These are phyloP conservation scores for Wickerhamomyces sp. DNA, from an alignment of 1,139 yeast species.

Conservation along the genomic window DNA sequence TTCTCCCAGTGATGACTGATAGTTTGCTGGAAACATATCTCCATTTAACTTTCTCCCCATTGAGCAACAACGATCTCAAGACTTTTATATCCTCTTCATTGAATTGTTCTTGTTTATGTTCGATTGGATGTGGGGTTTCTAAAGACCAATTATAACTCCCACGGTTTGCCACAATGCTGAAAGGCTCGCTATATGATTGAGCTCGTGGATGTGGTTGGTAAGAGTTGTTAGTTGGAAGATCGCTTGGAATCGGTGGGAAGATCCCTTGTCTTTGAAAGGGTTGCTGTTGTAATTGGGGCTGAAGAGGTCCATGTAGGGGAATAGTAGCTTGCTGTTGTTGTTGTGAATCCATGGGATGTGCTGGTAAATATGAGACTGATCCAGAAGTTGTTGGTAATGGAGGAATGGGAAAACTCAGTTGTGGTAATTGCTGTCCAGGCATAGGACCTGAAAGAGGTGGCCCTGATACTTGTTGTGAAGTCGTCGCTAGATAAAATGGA, in stretches of 20 bases:
- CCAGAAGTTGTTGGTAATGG: not conserved
- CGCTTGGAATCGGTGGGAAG: not conserved
- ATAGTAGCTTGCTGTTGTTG: no score
- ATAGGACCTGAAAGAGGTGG: no score
- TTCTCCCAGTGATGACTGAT: slow-evolving; percentile 19
- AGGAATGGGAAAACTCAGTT: slow-evolving; percentile 8
- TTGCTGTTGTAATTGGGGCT: not conserved
- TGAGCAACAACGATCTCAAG: slow-evolving; percentile 29
- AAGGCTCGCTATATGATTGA: slow-evolving; percentile 7
- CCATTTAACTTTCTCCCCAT: slow-evolving; percentile 39
- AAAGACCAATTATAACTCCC: slow-evolving; percentile 3
- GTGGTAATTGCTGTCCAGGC: slow-evolving; percentile 7
- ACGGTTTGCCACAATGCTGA: not conserved
- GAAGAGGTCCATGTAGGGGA: not conserved
- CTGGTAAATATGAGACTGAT: not conserved
- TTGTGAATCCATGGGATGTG: not conserved
- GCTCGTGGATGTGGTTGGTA: slow-evolving; percentile 3
- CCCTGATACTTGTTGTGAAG: no score
- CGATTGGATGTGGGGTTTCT: not conserved
- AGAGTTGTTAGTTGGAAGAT: slow-evolving; percentile 1
- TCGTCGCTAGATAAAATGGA: not conserved
- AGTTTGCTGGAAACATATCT: slow-evolving; percentile 31
- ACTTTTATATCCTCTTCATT: slow-evolving; percentile 28
- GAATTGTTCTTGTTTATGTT: slow-evolving; percentile 13
- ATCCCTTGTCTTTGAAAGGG: not conserved